Evolutionary conservation across 2,329 filamentous ascomycete species (phyloP).

Genomic region (Seiridium unicorne): DNA sequence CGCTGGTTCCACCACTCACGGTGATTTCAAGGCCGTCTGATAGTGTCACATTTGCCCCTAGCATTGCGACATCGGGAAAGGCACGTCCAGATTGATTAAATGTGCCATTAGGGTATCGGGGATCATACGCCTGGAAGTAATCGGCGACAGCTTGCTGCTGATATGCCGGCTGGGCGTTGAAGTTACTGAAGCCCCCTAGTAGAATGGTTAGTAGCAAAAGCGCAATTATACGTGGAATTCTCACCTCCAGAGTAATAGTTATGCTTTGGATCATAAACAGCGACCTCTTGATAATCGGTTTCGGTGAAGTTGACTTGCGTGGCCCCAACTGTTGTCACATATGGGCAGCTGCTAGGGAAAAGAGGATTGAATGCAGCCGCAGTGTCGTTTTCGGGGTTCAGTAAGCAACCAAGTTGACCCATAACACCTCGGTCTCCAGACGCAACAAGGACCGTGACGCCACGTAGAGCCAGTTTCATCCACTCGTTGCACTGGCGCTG

Average conservation of each 20-base stretch:
- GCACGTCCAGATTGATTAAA: background rate
- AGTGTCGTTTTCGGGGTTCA: slow-evolving; percentile 21
- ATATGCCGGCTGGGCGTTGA: background rate
- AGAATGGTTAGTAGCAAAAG: background rate
- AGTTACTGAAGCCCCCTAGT: background rate
- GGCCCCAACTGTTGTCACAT: slow-evolving; percentile 35
- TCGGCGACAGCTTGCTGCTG: background rate
- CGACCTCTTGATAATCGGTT: background rate
- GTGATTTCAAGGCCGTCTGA: background rate
- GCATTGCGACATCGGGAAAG: background rate
- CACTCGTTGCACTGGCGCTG: slow-evolving; percentile 44
- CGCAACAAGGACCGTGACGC: slow-evolving; percentile 42
- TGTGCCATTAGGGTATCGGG: background rate
- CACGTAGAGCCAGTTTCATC: slow-evolving; percentile 48
- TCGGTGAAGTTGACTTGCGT: background rate
- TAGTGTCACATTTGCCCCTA: background rate
- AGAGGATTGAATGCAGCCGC: slow-evolving; percentile 34
- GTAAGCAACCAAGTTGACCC: slow-evolving; percentile 26
- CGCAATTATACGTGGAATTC: background rate
- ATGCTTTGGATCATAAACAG: background rate
- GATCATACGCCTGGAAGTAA: background rate
- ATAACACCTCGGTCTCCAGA: slow-evolving; percentile 34
- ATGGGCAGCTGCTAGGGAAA: slow-evolving; percentile 46
- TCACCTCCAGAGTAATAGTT: background rate
- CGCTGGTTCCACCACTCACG: slow-evolving; percentile 26